These are phyloP conservation scores for Apiospora phragmitis DNA, from an alignment of 2,329 filamentous ascomycete species.

Conservation along the genomic window DNA sequence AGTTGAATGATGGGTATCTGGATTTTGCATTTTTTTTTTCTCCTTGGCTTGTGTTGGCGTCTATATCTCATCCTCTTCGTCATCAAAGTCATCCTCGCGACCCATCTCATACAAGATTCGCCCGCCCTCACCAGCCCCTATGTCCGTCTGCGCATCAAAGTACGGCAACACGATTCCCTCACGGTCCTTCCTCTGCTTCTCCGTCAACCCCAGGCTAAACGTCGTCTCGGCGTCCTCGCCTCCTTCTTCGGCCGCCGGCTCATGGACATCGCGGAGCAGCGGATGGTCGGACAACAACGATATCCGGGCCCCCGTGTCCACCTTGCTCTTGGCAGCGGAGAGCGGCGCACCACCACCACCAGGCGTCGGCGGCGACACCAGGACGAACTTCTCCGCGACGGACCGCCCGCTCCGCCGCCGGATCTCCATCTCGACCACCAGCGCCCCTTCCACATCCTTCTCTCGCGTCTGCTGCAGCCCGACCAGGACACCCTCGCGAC, in stretches of 20 bases:
- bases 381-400: conserved; percentile 67
- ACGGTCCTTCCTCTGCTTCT: conserved; percentile 82
- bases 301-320: conserved; percentile 27
- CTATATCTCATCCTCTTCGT: conserved; percentile 60
- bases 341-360: background rate
- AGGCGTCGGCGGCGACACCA: conserved; percentile 24
- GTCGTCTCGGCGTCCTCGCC: conserved; percentile 67
- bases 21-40: background rate
- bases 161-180: conserved; percentile 93
- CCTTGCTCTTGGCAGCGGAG: conserved; percentile 17
- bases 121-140: conserved; percentile 79
- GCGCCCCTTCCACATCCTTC: conserved; percentile 39
- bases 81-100: conserved; percentile 93
- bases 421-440: conserved; percentile 85
- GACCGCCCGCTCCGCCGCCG: conserved; percentile 79
- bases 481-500: conserved; percentile 75
- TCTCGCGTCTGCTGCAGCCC: conserved; percentile 49
- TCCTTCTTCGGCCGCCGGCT: conserved; percentile 33
- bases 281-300: conserved; percentile 76
- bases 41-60: background rate
- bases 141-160: conserved; percentile 88
- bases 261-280: conserved; percentile 55
- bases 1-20: background rate
- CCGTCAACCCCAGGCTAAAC: conserved; percentile 84
- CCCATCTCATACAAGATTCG: conserved; percentile 97